Conservation (phyloP, 805 yeast species). For the Saccharomycopsis fermentans region DNA sequence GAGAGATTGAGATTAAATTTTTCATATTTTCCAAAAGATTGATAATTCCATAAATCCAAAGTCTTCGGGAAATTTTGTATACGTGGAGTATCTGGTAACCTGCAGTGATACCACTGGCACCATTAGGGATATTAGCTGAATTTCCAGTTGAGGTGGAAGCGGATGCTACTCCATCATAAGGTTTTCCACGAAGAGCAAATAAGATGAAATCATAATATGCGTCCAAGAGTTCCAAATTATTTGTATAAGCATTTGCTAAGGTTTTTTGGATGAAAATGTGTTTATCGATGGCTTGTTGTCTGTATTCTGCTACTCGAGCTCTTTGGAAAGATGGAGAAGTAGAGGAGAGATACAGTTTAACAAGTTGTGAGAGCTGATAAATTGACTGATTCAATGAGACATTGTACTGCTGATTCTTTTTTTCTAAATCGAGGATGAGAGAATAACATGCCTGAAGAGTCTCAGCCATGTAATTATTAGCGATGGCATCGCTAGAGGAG, state of each 20-base stretch:
- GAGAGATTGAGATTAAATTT: constrained; percentile 12
- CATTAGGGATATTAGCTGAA: constrained; percentile 20
- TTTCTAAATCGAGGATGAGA: constrained; percentile 17
- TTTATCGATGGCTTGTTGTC: background rate
- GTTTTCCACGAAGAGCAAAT: constrained; percentile 9
- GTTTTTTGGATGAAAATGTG: constrained; percentile 16
- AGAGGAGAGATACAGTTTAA: constrained; percentile 5
- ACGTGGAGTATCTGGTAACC: constrained; percentile 70
- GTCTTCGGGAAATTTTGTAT: constrained; percentile 65
- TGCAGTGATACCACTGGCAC: constrained; percentile 26
- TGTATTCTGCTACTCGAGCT: background rate
- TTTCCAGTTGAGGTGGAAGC: constrained; percentile 20
- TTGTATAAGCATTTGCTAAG: constrained; percentile 12
- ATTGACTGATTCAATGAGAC: constrained; percentile 13
- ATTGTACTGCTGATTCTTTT: constrained; percentile 17
- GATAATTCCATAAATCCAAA: constrained; percentile 83
- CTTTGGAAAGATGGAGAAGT: background rate
- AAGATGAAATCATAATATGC: constrained; percentile 18
- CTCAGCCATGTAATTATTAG: constrained; percentile 12
- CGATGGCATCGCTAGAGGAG: background rate
- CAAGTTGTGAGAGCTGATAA: constrained; percentile 9
- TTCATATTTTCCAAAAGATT: constrained; percentile 36
- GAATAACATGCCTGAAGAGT: constrained; percentile 17
- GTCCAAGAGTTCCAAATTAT: constrained; percentile 17
- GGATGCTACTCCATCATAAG: background rate